Evolutionary conservation across 371 early-diverging fungal genomes (phyloP).

Genomic region (Mortierella sp.): DNA sequence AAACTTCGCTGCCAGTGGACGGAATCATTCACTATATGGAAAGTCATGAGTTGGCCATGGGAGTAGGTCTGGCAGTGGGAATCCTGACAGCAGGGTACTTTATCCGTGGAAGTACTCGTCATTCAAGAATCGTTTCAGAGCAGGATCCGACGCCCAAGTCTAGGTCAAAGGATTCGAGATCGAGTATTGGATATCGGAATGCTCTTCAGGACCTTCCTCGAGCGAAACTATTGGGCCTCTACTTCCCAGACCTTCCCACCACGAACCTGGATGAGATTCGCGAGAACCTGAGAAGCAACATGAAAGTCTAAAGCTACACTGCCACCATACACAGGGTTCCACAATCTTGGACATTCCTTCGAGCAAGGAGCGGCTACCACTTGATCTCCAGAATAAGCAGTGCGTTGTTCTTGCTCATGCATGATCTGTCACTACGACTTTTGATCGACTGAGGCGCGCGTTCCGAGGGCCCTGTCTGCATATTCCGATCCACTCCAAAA

Average conservation of each 20-base stretch:
- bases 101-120: conserved; percentile 27
- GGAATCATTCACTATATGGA: conserved; percentile 28
- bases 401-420: no score
- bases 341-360: no score
- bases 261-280: conserved; percentile 31
- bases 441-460: no score
- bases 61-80: conserved; percentile 33
- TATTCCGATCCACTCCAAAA: no score
- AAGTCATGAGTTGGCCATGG: conserved; percentile 34
- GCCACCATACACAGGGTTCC: background rate
- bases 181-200: background rate
- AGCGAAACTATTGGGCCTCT: conserved; percentile 30
- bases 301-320: background rate
- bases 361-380: no score
- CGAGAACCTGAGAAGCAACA: conserved; percentile 11
- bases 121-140: background rate
- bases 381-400: no score
- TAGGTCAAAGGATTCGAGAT: background rate
- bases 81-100: conserved; percentile 40
- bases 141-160: background rate
- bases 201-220: conserved; percentile 16
- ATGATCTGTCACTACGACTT: no score
- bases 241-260: conserved; percentile 43
- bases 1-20: background rate
- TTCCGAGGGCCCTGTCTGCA: no score